Evolutionary conservation across 2,329 filamentous ascomycete species (phyloP).

Genomic region (Aureobasidium sp.): DNA sequence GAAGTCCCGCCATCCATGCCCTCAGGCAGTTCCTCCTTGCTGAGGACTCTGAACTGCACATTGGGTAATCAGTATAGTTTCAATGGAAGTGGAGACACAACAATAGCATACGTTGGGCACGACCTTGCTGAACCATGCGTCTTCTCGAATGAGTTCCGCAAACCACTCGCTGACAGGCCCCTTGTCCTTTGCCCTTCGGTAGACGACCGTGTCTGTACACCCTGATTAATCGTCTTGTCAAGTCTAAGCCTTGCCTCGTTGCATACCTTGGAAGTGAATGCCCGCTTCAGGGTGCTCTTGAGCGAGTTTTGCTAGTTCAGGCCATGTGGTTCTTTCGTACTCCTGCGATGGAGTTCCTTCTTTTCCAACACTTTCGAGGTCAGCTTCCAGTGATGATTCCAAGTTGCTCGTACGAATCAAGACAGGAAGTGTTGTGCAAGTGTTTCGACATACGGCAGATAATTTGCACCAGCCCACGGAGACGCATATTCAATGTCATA

Average conservation of each 20-base stretch:
- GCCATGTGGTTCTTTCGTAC: conserved; percentile 37
- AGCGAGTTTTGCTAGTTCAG: conserved; percentile 34
- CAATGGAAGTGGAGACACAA: background rate
- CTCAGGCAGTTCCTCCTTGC: conserved; percentile 39
- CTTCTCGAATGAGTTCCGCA: conserved; percentile 52
- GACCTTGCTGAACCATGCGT: conserved; percentile 66
- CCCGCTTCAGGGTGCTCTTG: conserved; percentile 65
- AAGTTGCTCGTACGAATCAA: background rate
- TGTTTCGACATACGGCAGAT: conserved; percentile 41
- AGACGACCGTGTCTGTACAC: conserved; percentile 39
- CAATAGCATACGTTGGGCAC: conserved; percentile 52
- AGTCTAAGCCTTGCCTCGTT: too few species aligned
- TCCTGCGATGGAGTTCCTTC: conserved; percentile 29
- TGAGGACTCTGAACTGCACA: conserved; percentile 24
- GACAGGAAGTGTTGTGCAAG: background rate
- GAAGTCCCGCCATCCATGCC: conserved; percentile 63
- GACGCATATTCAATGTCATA: conserved; percentile 87
- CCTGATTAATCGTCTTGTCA: background rate
- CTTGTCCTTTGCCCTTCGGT: conserved; percentile 55
- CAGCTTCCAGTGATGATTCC: background rate
- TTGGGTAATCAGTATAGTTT: background rate
- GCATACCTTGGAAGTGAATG: conserved; percentile 59
- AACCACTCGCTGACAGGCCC: conserved; percentile 49
- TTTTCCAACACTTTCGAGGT: conserved; percentile 27
- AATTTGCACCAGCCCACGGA: conserved; percentile 81